phyloP scores from a whole-genome alignment of 371 early-diverging fungal genomes.

The Neoconidiobolus thromboides region DNA sequence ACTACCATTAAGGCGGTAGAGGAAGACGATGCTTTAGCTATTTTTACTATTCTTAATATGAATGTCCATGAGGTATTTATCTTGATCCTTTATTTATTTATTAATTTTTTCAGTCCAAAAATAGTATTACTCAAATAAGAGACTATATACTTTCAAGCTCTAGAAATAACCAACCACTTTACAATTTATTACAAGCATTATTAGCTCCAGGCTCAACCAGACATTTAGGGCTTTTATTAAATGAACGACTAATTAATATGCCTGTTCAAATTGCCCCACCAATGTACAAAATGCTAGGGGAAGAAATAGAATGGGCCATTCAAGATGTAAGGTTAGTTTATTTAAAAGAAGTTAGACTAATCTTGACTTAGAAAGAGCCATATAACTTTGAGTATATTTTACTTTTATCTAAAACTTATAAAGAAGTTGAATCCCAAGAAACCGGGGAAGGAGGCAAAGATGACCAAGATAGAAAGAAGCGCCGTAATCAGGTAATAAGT shows the following conservation, averaged over 20 bases:
- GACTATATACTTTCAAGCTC: slow-evolving; percentile 13
- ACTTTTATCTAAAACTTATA: slow-evolving; percentile 64
- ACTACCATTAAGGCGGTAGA: slow-evolving; percentile 77
- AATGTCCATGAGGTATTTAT: slow-evolving; percentile 27
- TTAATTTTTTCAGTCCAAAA: neutral
- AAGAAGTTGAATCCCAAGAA: slow-evolving; percentile 49
- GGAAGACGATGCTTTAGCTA: slow-evolving; percentile 86
- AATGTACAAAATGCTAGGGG: slow-evolving; percentile 68
- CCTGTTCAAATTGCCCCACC: slow-evolving; percentile 80
- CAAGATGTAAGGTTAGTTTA: slow-evolving; percentile 27
- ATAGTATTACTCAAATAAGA: slow-evolving; percentile 3
- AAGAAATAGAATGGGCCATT: slow-evolving; percentile 60
- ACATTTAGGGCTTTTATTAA: slow-evolving; percentile 24
- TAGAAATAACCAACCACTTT: slow-evolving; percentile 32
- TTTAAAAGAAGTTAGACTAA: neutral
- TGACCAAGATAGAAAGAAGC: slow-evolving; percentile 18
- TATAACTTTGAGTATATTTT: slow-evolving; percentile 67
- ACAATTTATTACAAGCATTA: slow-evolving; percentile 18
- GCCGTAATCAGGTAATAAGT: slow-evolving; percentile 21
- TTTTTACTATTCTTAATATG: slow-evolving; percentile 62
- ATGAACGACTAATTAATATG: slow-evolving; percentile 89
- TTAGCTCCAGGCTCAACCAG: neutral
- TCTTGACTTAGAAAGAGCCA: slow-evolving; percentile 29
- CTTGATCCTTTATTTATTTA: neutral
- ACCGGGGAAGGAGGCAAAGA: slow-evolving; percentile 11